These are phyloP conservation scores for Aspergillus oerlinghausenensis DNA, from an alignment of 2,329 filamentous ascomycete species.

Conservation along the genomic window DNA sequence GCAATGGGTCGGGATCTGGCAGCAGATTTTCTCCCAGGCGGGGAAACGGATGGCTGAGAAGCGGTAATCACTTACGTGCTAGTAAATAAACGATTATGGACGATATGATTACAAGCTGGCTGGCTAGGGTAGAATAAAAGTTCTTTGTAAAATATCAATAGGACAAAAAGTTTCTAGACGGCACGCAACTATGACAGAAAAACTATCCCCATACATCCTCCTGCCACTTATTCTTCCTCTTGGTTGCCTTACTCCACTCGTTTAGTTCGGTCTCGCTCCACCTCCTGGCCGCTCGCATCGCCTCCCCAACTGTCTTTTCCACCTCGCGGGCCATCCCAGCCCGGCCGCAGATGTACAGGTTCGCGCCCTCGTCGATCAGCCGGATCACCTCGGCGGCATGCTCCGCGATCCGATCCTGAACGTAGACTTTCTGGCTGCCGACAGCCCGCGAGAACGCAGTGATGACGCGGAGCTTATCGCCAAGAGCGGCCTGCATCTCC, in stretches of 20 bases:
- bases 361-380: conserved; percentile 36
- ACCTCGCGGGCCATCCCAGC: conserved; percentile 41
- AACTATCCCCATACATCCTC: conserved; percentile 47
- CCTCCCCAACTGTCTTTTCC: conserved; percentile 34
- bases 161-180: too few relatives aligned
- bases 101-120: not conserved
- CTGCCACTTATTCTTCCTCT: conserved; percentile 50
- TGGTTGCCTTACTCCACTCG: conserved; percentile 46
- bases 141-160: not conserved
- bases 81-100: not conserved
- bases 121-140: not conserved
- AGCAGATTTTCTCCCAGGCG: conserved; percentile 56
- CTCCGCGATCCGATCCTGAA: conserved; percentile 37
- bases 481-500: conserved; percentile 17
- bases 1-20: conserved; percentile 71
- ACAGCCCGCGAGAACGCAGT: conserved; percentile 25
- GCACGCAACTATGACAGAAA: not conserved
- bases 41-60: conserved; percentile 15
- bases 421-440: conserved; percentile 25
- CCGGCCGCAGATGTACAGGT: conserved; percentile 39
- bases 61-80: not conserved
- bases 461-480: conserved; percentile 15
- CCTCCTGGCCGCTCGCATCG: conserved; percentile 30
- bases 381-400: conserved; percentile 25
- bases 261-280: conserved; percentile 41